Conservation (phyloP, 306 rosid genomes). For the Myrica gale region DNA sequence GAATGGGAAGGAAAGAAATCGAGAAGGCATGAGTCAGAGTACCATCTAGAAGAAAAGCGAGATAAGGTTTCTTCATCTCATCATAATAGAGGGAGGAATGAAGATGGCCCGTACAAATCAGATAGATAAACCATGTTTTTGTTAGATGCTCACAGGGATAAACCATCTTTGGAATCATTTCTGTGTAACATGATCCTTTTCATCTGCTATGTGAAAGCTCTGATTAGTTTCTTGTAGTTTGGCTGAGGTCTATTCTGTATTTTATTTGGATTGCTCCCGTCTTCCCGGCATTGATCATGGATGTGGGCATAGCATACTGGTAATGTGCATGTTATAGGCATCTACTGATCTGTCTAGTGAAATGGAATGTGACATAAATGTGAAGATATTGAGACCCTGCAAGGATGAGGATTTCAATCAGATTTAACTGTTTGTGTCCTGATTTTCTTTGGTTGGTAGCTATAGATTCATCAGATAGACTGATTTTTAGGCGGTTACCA, state of each 20-base stretch:
- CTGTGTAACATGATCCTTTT: slow-evolving; percentile 1
- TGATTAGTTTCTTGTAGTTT: slow-evolving; percentile 4
- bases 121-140: neutral
- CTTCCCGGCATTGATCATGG: neutral
- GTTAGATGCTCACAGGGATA: neutral
- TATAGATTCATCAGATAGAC: no score
- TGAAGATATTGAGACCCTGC: neutral
- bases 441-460: neutral
- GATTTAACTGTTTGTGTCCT: neutral
- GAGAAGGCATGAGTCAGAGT: slow-evolving; percentile 35
- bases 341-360: neutral
- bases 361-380: neutral
- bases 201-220: neutral
- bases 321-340: neutral
- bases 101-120: slow-evolving; percentile 3
- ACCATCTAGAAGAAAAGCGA: slow-evolving; percentile 3
- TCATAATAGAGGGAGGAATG: slow-evolving; percentile 12
- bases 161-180: slow-evolving; percentile 4
- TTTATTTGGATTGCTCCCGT: slow-evolving; percentile 4
- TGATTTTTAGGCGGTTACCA: no score
- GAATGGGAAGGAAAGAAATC: slow-evolving; percentile 48
- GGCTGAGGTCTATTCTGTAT: slow-evolving; percentile 12
- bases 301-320: neutral
- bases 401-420: neutral
- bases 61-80: slow-evolving; percentile 15